Conservation (phyloP, 2,329 filamentous ascomycete species). For the Plenodomus biglobosus region DNA sequence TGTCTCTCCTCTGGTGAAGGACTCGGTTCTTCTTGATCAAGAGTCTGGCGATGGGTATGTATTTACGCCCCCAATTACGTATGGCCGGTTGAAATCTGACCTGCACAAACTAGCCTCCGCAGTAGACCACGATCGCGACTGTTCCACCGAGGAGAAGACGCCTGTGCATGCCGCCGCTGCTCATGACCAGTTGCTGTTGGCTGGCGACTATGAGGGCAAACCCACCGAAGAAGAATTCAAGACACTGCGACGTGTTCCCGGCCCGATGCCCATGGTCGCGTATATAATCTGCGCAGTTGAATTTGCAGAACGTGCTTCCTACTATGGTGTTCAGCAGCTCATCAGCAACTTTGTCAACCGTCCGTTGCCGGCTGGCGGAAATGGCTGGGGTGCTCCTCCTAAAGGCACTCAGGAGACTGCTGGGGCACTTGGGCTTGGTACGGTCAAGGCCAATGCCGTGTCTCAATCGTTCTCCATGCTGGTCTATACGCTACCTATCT, state of each 20-base stretch:
- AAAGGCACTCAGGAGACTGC: slow-evolving; percentile 4
- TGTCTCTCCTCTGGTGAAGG: neutral
- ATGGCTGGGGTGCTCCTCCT: slow-evolving; percentile 2
- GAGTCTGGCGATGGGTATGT: neutral
- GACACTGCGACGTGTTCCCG: slow-evolving; percentile 2
- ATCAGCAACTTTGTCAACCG: slow-evolving; percentile 3
- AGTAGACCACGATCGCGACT: neutral
- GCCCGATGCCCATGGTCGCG: slow-evolving; percentile 1
- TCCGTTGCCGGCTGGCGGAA: slow-evolving; percentile 1
- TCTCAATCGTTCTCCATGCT: slow-evolving; percentile 3
- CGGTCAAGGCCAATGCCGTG: slow-evolving; percentile 3
- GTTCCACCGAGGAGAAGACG: slow-evolving; percentile 2
- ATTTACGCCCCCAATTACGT: neutral
- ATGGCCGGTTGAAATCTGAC: neutral
- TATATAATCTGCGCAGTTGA: slow-evolving; percentile 2
- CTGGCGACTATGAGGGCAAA: slow-evolving; percentile 3
- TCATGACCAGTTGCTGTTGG: slow-evolving; percentile 1
- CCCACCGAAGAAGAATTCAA: slow-evolving; percentile 1
- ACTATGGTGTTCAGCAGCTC: slow-evolving; percentile 3
- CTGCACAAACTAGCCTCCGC: neutral
- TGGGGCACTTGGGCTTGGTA: slow-evolving; percentile 2
- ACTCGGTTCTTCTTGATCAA: neutral
- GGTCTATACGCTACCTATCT: neutral
- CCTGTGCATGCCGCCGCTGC: neutral
- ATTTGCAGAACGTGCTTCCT: slow-evolving; percentile 3